Percentiles rank a stretch among this genome's conserved stretches.
Evolutionary conservation across 176 grass and related monocot species (phyloP).

Genomic region (Otatea glauca): DNA sequence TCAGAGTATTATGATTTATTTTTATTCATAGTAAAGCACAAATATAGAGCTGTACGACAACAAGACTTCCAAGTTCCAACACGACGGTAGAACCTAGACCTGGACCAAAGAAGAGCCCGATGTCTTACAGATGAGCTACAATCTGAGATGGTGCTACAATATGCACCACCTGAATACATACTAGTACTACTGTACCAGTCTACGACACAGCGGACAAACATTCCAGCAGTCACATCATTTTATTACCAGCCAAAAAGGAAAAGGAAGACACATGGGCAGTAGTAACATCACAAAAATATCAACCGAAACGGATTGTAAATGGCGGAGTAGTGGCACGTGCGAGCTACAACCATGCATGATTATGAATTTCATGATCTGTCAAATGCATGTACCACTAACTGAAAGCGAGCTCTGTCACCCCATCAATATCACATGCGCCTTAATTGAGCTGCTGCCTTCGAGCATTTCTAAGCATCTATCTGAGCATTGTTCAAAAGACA

Average conservation of each 20-base stretch:
- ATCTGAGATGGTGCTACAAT: background rate
- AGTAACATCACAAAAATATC: slow-evolving; percentile 12
- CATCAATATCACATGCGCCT: slow-evolving; percentile 52
- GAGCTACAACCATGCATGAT: slow-evolving; percentile 24
- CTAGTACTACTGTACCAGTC: background rate
- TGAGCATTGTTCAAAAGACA: slow-evolving; percentile 31
- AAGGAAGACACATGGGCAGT: background rate
- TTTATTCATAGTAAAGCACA: too few relatives aligned
- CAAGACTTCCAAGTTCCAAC: too few relatives aligned
- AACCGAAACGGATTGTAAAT: background rate
- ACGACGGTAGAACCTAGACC: too few relatives aligned
- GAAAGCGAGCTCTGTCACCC: slow-evolving; percentile 38
- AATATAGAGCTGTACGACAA: too few relatives aligned
- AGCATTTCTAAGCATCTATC: slow-evolving; percentile 20
- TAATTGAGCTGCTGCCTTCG: slow-evolving; percentile 36
- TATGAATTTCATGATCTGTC: slow-evolving; percentile 38
- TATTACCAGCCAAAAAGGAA: background rate
- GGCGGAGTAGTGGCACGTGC: slow-evolving; percentile 2
- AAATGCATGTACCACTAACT: slow-evolving; percentile 26
- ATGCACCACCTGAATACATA: background rate
- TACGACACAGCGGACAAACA: background rate
- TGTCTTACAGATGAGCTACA: background rate
- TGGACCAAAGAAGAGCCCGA: too few relatives aligned
- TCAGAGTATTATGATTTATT: too few relatives aligned
- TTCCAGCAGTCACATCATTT: background rate